Evolutionary conservation across 2,329 filamentous ascomycete species (phyloP).

Genomic region (Aspergillus luchuensis): DNA sequence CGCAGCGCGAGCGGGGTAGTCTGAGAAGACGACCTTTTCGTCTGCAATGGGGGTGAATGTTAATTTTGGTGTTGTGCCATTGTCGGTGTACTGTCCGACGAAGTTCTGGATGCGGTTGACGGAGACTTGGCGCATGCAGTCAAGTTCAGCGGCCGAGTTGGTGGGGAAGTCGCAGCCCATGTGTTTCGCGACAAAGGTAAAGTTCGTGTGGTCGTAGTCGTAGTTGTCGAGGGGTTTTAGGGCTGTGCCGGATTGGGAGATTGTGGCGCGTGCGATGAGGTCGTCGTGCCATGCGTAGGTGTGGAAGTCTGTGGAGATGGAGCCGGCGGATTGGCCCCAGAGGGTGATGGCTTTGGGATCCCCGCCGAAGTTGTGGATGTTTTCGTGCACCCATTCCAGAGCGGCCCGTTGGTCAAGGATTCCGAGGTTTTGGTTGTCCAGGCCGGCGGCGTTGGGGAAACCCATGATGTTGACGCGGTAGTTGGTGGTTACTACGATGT

Average conservation of each 20-base stretch:
- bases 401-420: slow-evolving; percentile 5
- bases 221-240: neutral
- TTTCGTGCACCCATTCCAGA: neutral
- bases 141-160: neutral
- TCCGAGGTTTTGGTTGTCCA: neutral
- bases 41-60: neutral
- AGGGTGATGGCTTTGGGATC: neutral
- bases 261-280: neutral
- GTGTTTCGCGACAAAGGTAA: neutral
- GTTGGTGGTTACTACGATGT: slow-evolving; percentile 4
- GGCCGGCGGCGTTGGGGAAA: slow-evolving; percentile 1
- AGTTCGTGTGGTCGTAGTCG: neutral
- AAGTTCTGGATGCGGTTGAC: neutral
- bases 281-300: slow-evolving; percentile 3
- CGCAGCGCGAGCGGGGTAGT: neutral
- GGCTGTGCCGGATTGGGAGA: slow-evolving; percentile 1
- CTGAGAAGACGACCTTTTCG: neutral
- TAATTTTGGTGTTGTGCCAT: neutral
- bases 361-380: neutral
- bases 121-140: slow-evolving; percentile 3
- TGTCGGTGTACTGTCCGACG: neutral
- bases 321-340: slow-evolving; percentile 2
- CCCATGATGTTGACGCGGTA: slow-evolving; percentile 6
- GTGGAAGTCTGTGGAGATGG: slow-evolving; percentile 2
- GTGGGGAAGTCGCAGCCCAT: neutral